Conservation (phyloP, 2,329 filamentous ascomycete genomes). For the Trichothecium sympodiale region DNA sequence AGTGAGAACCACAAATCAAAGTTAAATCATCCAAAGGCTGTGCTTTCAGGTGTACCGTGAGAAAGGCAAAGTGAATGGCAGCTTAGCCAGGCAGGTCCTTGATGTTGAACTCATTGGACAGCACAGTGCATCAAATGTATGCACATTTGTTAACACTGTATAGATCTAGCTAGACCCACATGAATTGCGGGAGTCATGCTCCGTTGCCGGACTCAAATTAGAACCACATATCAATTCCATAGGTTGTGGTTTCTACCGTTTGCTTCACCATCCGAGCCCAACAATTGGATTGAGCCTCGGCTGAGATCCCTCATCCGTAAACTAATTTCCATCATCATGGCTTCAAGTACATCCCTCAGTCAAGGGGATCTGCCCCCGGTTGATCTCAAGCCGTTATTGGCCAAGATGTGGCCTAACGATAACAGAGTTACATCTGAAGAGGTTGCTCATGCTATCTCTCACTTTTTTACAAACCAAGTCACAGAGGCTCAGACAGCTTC, state of each 20-base stretch:
- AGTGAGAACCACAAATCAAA: too few relatives aligned
- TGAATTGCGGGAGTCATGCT: conserved; percentile 26
- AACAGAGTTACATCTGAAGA: conserved; percentile 58
- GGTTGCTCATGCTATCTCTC: conserved; percentile 79
- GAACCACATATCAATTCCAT: too few relatives aligned
- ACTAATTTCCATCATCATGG: background rate
- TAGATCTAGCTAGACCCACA: too few relatives aligned
- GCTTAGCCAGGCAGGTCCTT: too few relatives aligned
- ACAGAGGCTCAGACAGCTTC: conserved; percentile 83
- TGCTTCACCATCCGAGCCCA: too few relatives aligned
- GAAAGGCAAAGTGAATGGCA: too few relatives aligned
- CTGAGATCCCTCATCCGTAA: background rate
- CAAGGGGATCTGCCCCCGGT: conserved; percentile 22
- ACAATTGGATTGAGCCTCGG: background rate
- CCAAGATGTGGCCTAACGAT: conserved; percentile 55
- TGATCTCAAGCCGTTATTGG: conserved; percentile 62
- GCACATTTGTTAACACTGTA: too few relatives aligned
- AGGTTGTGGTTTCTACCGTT: too few relatives aligned
- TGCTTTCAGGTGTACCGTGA: too few relatives aligned
- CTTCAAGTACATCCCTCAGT: conserved; percentile 5
- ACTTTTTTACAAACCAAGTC: conserved; percentile 84
- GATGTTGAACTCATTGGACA: too few relatives aligned
- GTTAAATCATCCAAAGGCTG: too few relatives aligned
- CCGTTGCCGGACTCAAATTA: background rate
- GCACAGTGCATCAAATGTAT: too few relatives aligned